Evolutionary conservation across 805 yeast genomes (phyloP).

Genomic region (Wickerhamomyces pijperi): DNA sequence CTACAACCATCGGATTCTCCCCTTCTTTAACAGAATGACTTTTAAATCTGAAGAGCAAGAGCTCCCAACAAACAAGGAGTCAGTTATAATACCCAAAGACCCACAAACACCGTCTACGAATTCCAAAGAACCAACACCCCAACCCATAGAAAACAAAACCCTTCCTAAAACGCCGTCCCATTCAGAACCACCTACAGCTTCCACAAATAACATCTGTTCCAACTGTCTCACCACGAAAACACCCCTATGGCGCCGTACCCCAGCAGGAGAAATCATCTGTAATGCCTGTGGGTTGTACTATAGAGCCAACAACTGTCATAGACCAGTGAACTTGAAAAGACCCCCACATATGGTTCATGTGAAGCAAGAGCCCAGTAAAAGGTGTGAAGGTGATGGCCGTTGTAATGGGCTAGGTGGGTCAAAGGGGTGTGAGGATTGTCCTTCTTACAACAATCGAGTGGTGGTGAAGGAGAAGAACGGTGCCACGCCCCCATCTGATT

Average conservation of each 20-base stretch:
- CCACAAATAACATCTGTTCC: slow-evolving; percentile 37
- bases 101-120: too few species aligned
- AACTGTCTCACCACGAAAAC: slow-evolving; percentile 86
- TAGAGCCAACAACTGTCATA: slow-evolving; percentile 81
- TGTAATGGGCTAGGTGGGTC: slow-evolving; percentile 88
- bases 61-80: too few species aligned
- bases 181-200: neutral
- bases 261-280: slow-evolving; percentile 82
- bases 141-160: neutral
- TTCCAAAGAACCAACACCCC: too few species aligned
- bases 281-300: slow-evolving; percentile 91
- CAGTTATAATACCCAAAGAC: too few species aligned
- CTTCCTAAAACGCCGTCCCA: neutral
- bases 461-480: neutral
- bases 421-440: slow-evolving; percentile 71
- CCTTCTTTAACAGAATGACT: too few species aligned
- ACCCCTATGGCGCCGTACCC: slow-evolving; percentile 88
- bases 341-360: slow-evolving; percentile 76
- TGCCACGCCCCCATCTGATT: too few species aligned
- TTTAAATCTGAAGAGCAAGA: too few species aligned
- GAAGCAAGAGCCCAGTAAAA: slow-evolving; percentile 16
- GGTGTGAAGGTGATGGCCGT: slow-evolving; percentile 30
- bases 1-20: too few species aligned
- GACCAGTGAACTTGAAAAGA: slow-evolving; percentile 77
- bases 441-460: slow-evolving; percentile 54